phyloP scores from a whole-genome alignment of 306 rosid species.

The Mimosa bimucronata region DNA sequence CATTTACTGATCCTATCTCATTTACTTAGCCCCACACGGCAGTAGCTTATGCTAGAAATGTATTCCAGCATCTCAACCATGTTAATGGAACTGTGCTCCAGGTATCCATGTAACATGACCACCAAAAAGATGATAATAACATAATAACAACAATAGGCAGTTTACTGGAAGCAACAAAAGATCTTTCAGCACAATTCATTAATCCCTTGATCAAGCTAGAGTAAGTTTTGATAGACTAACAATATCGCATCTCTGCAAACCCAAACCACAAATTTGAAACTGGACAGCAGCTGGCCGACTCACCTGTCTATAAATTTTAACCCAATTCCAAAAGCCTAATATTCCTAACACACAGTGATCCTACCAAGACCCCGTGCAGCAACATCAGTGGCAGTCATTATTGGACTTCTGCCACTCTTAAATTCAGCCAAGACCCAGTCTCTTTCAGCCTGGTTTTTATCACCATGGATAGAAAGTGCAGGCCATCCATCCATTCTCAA shows the following conservation, averaged over 20 bases:
- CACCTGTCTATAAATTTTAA: constrained; percentile 53
- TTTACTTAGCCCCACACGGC: constrained; percentile 33
- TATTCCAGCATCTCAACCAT: constrained; percentile 41
- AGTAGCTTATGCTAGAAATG: constrained; percentile 34
- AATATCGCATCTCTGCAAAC: constrained; percentile 57
- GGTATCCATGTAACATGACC: constrained; percentile 57
- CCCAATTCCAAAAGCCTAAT: constrained; percentile 56
- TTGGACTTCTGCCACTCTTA: constrained; percentile 95
- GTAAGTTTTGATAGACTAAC: constrained; percentile 48
- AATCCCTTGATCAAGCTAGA: constrained; percentile 47
- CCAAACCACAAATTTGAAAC: constrained; percentile 97
- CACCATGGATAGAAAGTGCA: constrained; percentile 96
- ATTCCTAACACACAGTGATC: constrained; percentile 79
- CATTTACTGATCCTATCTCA: constrained; percentile 35
- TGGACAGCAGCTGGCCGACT: constrained; percentile 99
- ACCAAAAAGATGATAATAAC: constrained; percentile 35
- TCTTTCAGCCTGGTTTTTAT: constrained; percentile 93
- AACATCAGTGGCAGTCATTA: constrained; percentile 99
- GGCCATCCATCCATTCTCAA: constrained; percentile 99
- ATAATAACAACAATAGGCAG: constrained; percentile 35
- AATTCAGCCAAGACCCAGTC: constrained; percentile 99
- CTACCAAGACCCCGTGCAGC: constrained; percentile 99
- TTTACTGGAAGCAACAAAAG: constrained; percentile 42
- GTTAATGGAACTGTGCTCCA: constrained; percentile 44
- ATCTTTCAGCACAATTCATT: constrained; percentile 47